phyloP scores from a whole-genome alignment of 106 monocot genomes.

The Hemerocallis citrina region DNA sequence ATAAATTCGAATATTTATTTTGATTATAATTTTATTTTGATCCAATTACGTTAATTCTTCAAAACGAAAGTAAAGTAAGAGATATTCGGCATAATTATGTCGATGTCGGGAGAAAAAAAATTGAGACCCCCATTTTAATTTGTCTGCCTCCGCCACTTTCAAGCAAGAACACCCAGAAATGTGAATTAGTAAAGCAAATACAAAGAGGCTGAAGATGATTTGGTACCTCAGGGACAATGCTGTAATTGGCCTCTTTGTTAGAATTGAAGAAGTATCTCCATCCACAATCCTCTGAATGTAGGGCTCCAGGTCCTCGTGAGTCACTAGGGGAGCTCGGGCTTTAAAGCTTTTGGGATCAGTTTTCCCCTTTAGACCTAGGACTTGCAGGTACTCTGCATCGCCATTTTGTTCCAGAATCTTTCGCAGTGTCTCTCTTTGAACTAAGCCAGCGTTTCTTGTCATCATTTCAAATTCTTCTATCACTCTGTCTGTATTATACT shows the following conservation, averaged over 20 bases:
- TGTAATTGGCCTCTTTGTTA: slow-evolving; percentile 66
- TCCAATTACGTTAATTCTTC: too few relatives aligned
- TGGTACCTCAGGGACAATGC: slow-evolving; percentile 59
- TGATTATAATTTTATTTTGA: too few relatives aligned
- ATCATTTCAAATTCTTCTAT: slow-evolving; percentile 57
- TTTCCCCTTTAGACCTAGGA: slow-evolving; percentile 49
- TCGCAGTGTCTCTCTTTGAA: slow-evolving; percentile 61
- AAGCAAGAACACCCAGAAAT: neutral
- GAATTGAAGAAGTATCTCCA: slow-evolving; percentile 40
- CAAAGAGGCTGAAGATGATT: neutral
- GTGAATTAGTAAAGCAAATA: neutral
- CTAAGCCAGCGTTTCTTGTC: slow-evolving; percentile 42
- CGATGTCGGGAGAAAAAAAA: too few relatives aligned
- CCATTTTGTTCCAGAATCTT: slow-evolving; percentile 55
- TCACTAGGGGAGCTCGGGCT: slow-evolving; percentile 50
- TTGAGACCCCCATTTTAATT: too few relatives aligned
- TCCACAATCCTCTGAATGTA: slow-evolving; percentile 64
- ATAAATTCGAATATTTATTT: too few relatives aligned
- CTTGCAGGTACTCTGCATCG: slow-evolving; percentile 62
- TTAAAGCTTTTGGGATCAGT: slow-evolving; percentile 70
- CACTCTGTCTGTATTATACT: slow-evolving; percentile 14
- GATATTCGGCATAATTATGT: too few relatives aligned
- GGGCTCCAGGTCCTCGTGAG: slow-evolving; percentile 60
- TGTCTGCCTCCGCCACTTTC: too few relatives aligned
- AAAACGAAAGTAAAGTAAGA: too few relatives aligned